Percentiles rank a stretch among this genome's conserved stretches.
These are phyloP conservation scores for Saccharomyces mikatae DNA, from an alignment of 805 yeast species.

Conservation along the genomic window DNA sequence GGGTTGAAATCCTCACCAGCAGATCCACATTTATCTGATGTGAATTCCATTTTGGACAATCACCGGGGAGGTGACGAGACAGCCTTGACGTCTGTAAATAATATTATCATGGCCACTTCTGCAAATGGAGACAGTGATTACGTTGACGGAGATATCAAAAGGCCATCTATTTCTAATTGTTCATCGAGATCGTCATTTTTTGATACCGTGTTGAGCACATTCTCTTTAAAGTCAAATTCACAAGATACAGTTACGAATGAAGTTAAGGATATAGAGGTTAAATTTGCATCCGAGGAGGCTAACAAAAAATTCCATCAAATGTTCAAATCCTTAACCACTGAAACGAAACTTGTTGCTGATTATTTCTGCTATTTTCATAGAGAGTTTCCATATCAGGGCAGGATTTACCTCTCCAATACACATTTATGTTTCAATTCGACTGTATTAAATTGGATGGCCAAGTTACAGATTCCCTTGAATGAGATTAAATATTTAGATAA, in stretches of 20 bases:
- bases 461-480: slow-evolving; percentile 57
- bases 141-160: background rate
- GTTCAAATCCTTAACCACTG: slow-evolving; percentile 57
- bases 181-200: slow-evolving; percentile 13
- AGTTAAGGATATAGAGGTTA: slow-evolving; percentile 39
- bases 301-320: slow-evolving; percentile 68
- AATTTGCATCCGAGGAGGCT: slow-evolving; percentile 54
- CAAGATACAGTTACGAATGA: background rate
- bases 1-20: slow-evolving; percentile 24
- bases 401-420: slow-evolving; percentile 70
- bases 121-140: background rate
- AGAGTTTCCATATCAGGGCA: slow-evolving; percentile 82
- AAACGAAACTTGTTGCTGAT: slow-evolving; percentile 74
- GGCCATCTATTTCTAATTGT: background rate
- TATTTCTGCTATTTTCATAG: slow-evolving; percentile 82
- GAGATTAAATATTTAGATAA: slow-evolving; percentile 61
- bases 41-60: slow-evolving; percentile 16
- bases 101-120: slow-evolving; percentile 6
- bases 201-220: slow-evolving; percentile 17
- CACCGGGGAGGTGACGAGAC: slow-evolving; percentile 6
- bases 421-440: slow-evolving; percentile 75
- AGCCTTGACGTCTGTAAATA: slow-evolving; percentile 17
- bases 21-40: slow-evolving; percentile 22
- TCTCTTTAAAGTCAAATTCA: slow-evolving; percentile 9
- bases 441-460: slow-evolving; percentile 86